phyloP scores from a whole-genome alignment of 495 filamentous ascomycete genomes.

The Parathielavia appendiculata region DNA sequence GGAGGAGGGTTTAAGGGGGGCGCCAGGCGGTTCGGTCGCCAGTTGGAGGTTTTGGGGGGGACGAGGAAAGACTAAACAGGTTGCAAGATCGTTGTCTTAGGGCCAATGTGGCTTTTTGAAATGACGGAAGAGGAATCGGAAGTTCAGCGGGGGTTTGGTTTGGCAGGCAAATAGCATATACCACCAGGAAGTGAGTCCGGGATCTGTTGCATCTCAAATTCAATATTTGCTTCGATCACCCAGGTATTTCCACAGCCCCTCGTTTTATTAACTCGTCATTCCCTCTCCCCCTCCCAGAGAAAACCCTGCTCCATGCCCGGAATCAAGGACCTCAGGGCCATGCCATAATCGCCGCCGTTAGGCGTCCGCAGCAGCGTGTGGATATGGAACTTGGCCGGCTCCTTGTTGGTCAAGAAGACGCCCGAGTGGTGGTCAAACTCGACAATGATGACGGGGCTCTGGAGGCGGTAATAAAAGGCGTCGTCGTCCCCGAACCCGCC shows the following conservation, averaged over 20 bases:
- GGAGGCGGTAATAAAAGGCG: slow-evolving; percentile 71
- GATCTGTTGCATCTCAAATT: too few species aligned
- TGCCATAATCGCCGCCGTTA: slow-evolving; percentile 71
- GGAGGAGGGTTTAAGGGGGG: slow-evolving; percentile 11
- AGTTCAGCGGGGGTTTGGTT: too few species aligned
- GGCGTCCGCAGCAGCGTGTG: slow-evolving; percentile 66
- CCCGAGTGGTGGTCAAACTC: slow-evolving; percentile 81
- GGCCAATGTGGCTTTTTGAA: too few species aligned
- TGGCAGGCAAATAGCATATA: too few species aligned
- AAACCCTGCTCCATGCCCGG: slow-evolving; percentile 35
- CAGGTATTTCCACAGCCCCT: neutral
- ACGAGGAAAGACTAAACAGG: too few species aligned
- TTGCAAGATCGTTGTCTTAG: too few species aligned
- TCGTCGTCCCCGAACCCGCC: slow-evolving; percentile 60
- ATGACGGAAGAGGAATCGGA: too few species aligned
- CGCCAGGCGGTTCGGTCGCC: neutral
- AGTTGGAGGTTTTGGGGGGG: too few species aligned
- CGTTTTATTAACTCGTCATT: neutral
- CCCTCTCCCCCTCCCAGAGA: slow-evolving; percentile 35
- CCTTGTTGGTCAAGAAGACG: slow-evolving; percentile 66
- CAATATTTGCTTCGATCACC: too few species aligned
- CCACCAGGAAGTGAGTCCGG: too few species aligned
- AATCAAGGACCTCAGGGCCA: slow-evolving; percentile 36
- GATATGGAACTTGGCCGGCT: slow-evolving; percentile 71
- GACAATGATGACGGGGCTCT: slow-evolving; percentile 64